Percentiles rank a stretch among this genome's conserved stretches.
Evolutionary conservation across 805 yeast genomes (phyloP).

Genomic region (Maudiozyma turicensis): DNA sequence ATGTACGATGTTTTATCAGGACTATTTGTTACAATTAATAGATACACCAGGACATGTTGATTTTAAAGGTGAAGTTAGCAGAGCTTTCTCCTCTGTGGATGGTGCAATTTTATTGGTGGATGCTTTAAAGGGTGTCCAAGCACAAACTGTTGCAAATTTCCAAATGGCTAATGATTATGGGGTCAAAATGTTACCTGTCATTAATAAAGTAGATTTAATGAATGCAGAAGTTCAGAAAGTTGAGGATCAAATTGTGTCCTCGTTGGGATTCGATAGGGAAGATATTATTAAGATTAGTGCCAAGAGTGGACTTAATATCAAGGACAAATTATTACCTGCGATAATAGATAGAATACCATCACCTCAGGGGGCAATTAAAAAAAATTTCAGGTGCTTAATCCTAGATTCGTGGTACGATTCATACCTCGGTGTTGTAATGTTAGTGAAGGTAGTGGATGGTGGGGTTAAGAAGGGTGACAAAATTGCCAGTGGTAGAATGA

Average conservation of each 20-base stretch:
- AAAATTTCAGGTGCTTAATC: slow-evolving; percentile 47
- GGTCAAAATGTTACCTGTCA: slow-evolving; percentile 73
- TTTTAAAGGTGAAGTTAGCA: slow-evolving; percentile 75
- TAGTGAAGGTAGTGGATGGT: slow-evolving; percentile 84
- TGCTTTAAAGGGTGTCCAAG: slow-evolving; percentile 94
- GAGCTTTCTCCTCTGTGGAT: slow-evolving; percentile 93
- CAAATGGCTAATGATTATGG: slow-evolving; percentile 82
- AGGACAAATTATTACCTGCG: slow-evolving; percentile 63
- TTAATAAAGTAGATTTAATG: slow-evolving; percentile 84
- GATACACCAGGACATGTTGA: slow-evolving; percentile 99
- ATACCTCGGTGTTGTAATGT: slow-evolving; percentile 80
- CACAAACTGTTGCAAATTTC: slow-evolving; percentile 97
- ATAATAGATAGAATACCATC: slow-evolving; percentile 74
- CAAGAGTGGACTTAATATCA: slow-evolving; percentile 75
- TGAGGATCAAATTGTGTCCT: slow-evolving; percentile 72
- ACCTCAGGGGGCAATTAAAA: slow-evolving; percentile 53
- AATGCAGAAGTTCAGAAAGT: slow-evolving; percentile 71
- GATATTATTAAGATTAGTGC: slow-evolving; percentile 84
- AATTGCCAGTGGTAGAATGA: slow-evolving; percentile 68
- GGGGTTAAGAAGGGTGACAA: slow-evolving; percentile 61
- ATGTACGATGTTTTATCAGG: slow-evolving; percentile 78
- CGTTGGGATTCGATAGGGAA: slow-evolving; percentile 56
- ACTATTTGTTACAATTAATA: slow-evolving; percentile 78
- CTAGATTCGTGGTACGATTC: slow-evolving; percentile 98
- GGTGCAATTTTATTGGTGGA: slow-evolving; percentile 88